Conservation (phyloP, 768 basidiomycete species). For the Fistulinella prunicolor region DNA sequence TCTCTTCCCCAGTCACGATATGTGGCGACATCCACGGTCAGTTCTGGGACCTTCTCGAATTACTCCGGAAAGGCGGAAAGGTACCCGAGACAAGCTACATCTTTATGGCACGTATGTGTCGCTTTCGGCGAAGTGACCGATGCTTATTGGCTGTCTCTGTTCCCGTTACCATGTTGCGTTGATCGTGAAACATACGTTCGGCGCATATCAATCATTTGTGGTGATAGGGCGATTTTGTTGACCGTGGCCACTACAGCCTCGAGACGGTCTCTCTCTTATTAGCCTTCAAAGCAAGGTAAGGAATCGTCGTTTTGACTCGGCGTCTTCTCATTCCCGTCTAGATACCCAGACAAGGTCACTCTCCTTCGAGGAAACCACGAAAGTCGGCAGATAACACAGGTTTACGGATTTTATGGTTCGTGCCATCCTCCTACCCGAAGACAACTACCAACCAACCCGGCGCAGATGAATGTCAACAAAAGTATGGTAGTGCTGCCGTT, state of each 20-base stretch:
- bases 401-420: slow-evolving; percentile 95
- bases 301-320: background rate
- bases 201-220: background rate
- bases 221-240: slow-evolving; percentile 91
- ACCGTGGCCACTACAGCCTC: slow-evolving; percentile 92
- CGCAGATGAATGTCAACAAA: slow-evolving; percentile 94
- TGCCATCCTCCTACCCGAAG: background rate
- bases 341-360: slow-evolving; percentile 92
- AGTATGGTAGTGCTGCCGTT: slow-evolving; percentile 91
- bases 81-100: slow-evolving; percentile 91
- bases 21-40: slow-evolving; percentile 98
- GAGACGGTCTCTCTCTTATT: slow-evolving; percentile 91
- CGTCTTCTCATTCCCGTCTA: slow-evolving; percentile 29
- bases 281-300: slow-evolving; percentile 83
- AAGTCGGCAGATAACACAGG: slow-evolving; percentile 96
- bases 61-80: slow-evolving; percentile 80
- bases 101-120: slow-evolving; percentile 82
- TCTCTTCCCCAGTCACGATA: slow-evolving; percentile 91
- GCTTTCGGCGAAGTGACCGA: slow-evolving; percentile 23
- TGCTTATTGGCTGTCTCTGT: slow-evolving; percentile 24
- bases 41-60: slow-evolving; percentile 94
- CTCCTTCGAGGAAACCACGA: slow-evolving; percentile 95
- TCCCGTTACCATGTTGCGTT: background rate
- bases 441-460: background rate
- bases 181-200: background rate